These are phyloP conservation scores for Saccharomyces hybrid DNA, from an alignment of 1,139 yeast species.

Conservation along the genomic window DNA sequence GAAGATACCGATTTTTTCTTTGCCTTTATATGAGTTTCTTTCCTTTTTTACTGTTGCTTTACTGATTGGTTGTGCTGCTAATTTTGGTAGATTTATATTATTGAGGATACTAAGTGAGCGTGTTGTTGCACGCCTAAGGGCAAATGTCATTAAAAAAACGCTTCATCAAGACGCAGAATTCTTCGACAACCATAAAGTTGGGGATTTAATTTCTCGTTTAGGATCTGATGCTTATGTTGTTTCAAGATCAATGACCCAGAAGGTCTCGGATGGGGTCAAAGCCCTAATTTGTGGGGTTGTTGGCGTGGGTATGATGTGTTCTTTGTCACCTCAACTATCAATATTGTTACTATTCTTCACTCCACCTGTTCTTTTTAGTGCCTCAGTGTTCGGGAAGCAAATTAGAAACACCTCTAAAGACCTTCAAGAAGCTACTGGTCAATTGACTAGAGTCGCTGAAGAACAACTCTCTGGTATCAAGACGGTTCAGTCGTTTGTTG, in stretches of 20 bases:
- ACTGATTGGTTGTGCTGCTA: constrained; percentile 62
- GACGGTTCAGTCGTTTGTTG: constrained; percentile 85
- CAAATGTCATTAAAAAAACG: constrained; percentile 66
- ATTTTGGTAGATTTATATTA: constrained; percentile 70
- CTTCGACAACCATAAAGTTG: constrained; percentile 86
- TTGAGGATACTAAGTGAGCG: constrained; percentile 77
- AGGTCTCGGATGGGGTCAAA: constrained; percentile 84
- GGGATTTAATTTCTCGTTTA: constrained; percentile 82
- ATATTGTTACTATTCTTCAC: constrained; percentile 65
- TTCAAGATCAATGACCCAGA: constrained; percentile 78
- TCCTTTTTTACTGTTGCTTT: constrained; percentile 47
- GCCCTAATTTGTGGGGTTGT: constrained; percentile 71
- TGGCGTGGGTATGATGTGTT: constrained; percentile 83
- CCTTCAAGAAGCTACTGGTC: constrained; percentile 81
- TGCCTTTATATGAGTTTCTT: constrained; percentile 42
- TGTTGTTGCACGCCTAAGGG: constrained; percentile 72
- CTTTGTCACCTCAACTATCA: constrained; percentile 74
- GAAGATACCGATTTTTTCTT: constrained; percentile 38
- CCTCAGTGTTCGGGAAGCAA: constrained; percentile 69
- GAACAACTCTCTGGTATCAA: constrained; percentile 81
- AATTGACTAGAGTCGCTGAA: constrained; percentile 81
- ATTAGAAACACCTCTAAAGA: constrained; percentile 67
- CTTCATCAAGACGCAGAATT: constrained; percentile 85
- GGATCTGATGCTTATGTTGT: constrained; percentile 89
- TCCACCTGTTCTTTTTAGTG: constrained; percentile 74